Base-by-base conservation (phyloP, 495 filamentous ascomycete species). In the Aspergillus kassunensis region DNA sequence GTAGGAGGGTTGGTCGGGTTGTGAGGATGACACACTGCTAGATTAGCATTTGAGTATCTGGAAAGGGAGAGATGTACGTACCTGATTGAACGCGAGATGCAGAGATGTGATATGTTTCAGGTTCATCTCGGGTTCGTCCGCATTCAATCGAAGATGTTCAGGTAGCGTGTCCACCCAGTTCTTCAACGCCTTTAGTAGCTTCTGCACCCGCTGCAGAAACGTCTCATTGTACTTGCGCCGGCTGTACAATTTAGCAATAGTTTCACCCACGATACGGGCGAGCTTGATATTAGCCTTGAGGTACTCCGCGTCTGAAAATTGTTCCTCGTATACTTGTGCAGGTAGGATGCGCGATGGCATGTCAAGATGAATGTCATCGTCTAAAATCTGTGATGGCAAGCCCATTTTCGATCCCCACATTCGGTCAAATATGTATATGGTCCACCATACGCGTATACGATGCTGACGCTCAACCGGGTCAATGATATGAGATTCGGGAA, bases 381-480 rank as follows among this genome's bases (percentile, higher is more conserved):
- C 73, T 27, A 67, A 65, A 24, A 76, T 72, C 53, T 74, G 69
- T 55, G 70, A 64, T 3, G 72, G 71, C 1, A 74, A 61, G 6
- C 73, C 73, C 66, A 75, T 72, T 35, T 71, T 75, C 9, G 71
- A 73, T 15, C 67, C 69, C 71, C 70, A 75, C 68, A 74, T 73
- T 25, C 71, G 67, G 45, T 76, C 72, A 47, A 76, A 75, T 27
- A 72, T 72, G 54, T 76, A 76, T 37, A 74, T 71, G 18, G 72
- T 73, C 72, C 72, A 75, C 72, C 72, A 75, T 21, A 75, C 69
- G 31, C 69, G 58, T 23, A 75, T 62, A 8, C 73, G 72, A 39
- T 76, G 73, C 45, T 76, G 69, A 13, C 72, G 65, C 44, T 72
- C 69, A 0, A 70, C 65, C 0, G 70, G 66, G 40, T 74, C 72